Evolutionary conservation across 75 land plant genomes (phyloP).

Genomic region (Cupressus sempervirens): DNA sequence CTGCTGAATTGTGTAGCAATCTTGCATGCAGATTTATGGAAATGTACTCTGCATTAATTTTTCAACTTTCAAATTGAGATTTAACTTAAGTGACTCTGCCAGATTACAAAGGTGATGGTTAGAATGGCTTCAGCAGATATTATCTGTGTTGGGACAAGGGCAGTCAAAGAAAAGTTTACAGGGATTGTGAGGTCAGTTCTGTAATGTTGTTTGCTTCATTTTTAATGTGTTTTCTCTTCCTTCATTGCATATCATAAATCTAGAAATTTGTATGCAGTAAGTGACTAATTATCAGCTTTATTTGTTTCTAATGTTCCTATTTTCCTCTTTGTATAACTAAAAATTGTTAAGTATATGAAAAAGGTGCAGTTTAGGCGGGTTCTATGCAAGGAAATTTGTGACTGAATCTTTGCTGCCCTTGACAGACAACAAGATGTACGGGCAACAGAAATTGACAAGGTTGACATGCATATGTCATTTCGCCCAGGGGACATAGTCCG

Average conservation of each 20-base stretch:
- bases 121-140: conserved; percentile 79
- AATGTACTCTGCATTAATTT: not conserved
- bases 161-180: conserved; percentile 90
- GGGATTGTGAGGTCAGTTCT: conserved; percentile 78
- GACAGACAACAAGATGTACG: conserved; percentile 97
- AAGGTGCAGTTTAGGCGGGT: not conserved
- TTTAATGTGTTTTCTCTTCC: not conserved
- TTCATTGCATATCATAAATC: not conserved
- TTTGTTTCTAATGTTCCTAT: not conserved
- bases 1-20: not conserved
- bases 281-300: conserved; percentile 4
- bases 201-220: not conserved
- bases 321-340: not conserved
- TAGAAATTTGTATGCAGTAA: not conserved
- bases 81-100: not conserved
- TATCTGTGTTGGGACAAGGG: conserved; percentile 84
- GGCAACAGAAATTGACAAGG: conserved; percentile 96
- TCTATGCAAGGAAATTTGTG: not conserved
- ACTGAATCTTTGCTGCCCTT: not conserved
- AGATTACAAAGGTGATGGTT: conserved; percentile 90
- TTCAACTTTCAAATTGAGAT: not conserved
- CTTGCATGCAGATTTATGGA: not conserved
- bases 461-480: conserved; percentile 88
- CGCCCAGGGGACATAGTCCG: conserved; percentile 90
- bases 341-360: not conserved